Conservation (phyloP, 2,329 filamentous ascomycete genomes). For the Epichloe elymi region DNA sequence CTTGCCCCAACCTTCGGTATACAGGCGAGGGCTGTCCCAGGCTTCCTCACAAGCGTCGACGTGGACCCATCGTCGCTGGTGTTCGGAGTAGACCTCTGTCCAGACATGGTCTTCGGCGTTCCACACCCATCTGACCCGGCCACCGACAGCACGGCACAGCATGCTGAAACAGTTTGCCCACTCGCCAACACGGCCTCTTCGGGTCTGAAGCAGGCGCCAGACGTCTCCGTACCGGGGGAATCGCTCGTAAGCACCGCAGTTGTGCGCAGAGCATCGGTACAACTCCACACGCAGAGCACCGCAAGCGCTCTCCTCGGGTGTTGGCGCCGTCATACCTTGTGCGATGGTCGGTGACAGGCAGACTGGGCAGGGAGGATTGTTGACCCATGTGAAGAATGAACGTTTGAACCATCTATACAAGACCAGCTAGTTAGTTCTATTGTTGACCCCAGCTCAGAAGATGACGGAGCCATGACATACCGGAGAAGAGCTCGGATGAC, state of each 20-base stretch:
- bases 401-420: constrained; percentile 68
- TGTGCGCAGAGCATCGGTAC: constrained; percentile 68
- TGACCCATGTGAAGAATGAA: constrained; percentile 91
- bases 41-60: constrained; percentile 89
- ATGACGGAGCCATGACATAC: constrained; percentile 32
- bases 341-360: constrained; percentile 76
- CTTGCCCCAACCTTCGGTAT: constrained; percentile 90
- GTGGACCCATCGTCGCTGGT: constrained; percentile 90
- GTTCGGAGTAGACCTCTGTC: constrained; percentile 94
- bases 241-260: constrained; percentile 68
- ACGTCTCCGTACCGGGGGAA: constrained; percentile 97
- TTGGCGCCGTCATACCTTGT: constrained; percentile 71
- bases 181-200: constrained; percentile 78
- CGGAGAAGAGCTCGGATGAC: constrained; percentile 77
- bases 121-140: constrained; percentile 93
- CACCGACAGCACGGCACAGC: constrained; percentile 86
- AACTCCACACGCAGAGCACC: constrained; percentile 81
- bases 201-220: constrained; percentile 78
- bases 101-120: constrained; percentile 95
- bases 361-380: constrained; percentile 75
- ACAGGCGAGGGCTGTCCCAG: constrained; percentile 88
- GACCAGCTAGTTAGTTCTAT: constrained; percentile 9
- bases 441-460: not conserved
- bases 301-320: constrained; percentile 77
- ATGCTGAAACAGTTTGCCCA: constrained; percentile 99